Percentiles rank a stretch among this genome's conserved stretches.
These are phyloP conservation scores for Paraconiothyrium sp. DNA, from an alignment of 2,329 filamentous ascomycete species.

Conservation along the genomic window DNA sequence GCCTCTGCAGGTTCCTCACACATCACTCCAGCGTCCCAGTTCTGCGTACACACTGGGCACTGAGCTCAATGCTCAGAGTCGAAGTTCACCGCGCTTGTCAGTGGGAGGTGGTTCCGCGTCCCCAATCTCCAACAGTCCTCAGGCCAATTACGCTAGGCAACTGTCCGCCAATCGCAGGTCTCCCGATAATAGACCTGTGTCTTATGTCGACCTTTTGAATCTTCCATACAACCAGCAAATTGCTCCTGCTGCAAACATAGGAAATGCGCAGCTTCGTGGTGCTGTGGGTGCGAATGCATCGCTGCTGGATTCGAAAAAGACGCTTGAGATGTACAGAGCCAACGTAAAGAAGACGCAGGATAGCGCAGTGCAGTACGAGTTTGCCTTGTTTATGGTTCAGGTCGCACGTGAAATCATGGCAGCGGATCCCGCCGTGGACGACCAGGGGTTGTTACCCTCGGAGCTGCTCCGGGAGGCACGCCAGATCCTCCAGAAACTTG, in stretches of 20 bases:
- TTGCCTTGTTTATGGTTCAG: slow-evolving; percentile 92
- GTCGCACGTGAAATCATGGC: slow-evolving; percentile 77
- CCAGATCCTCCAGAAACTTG: slow-evolving; percentile 84
- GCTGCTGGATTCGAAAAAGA: slow-evolving; percentile 89
- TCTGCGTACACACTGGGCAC: slow-evolving; percentile 81
- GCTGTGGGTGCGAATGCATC: slow-evolving; percentile 90
- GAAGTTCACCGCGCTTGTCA: slow-evolving; percentile 64
- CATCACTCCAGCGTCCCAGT: slow-evolving; percentile 72
- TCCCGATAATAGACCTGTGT: slow-evolving; percentile 66
- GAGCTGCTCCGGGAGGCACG: slow-evolving; percentile 87
- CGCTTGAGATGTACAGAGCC: slow-evolving; percentile 94
- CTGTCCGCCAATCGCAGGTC: slow-evolving; percentile 63
- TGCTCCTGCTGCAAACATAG: slow-evolving; percentile 70
- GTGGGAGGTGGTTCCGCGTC: slow-evolving; percentile 42
- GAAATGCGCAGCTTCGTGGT: slow-evolving; percentile 82
- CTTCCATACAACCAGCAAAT: slow-evolving; percentile 82
- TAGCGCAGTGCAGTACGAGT: slow-evolving; percentile 90
- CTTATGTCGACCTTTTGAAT: slow-evolving; percentile 69
- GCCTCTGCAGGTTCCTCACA: slow-evolving; percentile 57
- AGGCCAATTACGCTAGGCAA: slow-evolving; percentile 56
- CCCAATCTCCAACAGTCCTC: slow-evolving; percentile 52
- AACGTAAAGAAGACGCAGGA: slow-evolving; percentile 98
- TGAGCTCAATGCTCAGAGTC: slow-evolving; percentile 71
- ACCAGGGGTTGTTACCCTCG: slow-evolving; percentile 58
- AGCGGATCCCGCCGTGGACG: slow-evolving; percentile 37